A percentile compares a stretch with the other conserved stretches of the same genome.
phyloP scores from a whole-genome alignment of 331 rosid species.

The Pyracantha coccinea region DNA sequence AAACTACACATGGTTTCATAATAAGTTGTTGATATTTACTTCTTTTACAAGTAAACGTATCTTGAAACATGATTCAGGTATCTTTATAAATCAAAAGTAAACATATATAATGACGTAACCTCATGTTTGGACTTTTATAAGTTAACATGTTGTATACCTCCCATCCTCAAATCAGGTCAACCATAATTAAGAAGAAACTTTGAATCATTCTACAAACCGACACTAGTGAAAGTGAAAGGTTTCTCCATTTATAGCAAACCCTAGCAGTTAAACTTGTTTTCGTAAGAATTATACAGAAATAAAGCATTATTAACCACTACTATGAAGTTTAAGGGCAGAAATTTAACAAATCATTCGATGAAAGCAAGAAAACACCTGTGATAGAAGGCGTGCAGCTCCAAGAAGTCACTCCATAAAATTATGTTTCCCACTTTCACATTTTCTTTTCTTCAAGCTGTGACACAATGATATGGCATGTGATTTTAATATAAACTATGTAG shows the following conservation, averaged over 20 bases:
- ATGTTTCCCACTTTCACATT: constrained; percentile 42
- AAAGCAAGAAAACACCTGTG: constrained; percentile 40
- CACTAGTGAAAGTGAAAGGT: not conserved
- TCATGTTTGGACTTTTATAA: not conserved
- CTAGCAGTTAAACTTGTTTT: not conserved
- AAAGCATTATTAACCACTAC: not conserved
- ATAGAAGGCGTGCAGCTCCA: constrained; percentile 68
- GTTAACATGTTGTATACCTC: not conserved
- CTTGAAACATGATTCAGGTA: not conserved
- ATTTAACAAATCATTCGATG: not conserved
- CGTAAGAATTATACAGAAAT: not conserved
- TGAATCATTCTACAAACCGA: too few relatives aligned
- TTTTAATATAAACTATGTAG: not conserved
- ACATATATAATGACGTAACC: not conserved
- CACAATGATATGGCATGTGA: constrained; percentile 5
- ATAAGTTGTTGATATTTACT: not conserved
- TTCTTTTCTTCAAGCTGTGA: constrained; percentile 73
- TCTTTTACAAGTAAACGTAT: not conserved
- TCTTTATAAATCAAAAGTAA: not conserved
- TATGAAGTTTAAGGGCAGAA: not conserved
- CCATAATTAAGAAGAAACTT: too few relatives aligned
- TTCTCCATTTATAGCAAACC: not conserved
- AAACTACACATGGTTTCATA: not conserved
- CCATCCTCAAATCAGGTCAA: not conserved
- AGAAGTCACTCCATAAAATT: constrained; percentile 73